Percentiles rank a stretch among this genome's conserved stretches.
These are phyloP conservation scores for Hanseniaspora vineae DNA, from an alignment of 805 yeast species.

Conservation along the genomic window DNA sequence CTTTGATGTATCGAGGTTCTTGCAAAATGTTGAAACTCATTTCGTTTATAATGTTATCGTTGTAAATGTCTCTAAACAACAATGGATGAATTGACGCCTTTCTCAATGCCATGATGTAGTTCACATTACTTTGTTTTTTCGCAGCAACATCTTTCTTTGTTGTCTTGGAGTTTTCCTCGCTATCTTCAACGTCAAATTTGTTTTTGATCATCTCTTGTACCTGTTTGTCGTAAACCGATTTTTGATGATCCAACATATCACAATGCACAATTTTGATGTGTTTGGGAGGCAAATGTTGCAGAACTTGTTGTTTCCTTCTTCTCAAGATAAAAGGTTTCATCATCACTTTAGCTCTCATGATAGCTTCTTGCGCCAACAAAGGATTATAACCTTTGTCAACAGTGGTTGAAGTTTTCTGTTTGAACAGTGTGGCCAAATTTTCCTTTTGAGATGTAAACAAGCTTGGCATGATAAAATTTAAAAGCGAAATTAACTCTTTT, in stretches of 20 bases:
- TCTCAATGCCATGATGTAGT: slow-evolving; percentile 76
- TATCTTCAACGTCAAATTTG: slow-evolving; percentile 12
- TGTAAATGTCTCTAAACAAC: slow-evolving; percentile 55
- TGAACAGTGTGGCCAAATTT: slow-evolving; percentile 70
- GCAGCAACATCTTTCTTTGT: slow-evolving; percentile 3
- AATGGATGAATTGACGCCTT: slow-evolving; percentile 92
- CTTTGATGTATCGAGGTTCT: slow-evolving; percentile 58
- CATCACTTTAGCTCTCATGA: slow-evolving; percentile 88
- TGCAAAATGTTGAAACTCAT: slow-evolving; percentile 75
- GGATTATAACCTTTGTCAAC: slow-evolving; percentile 53
- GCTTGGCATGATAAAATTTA: slow-evolving; percentile 82
- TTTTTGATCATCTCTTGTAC: slow-evolving; percentile 25
- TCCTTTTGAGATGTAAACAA: slow-evolving; percentile 72
- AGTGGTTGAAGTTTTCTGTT: slow-evolving; percentile 71
- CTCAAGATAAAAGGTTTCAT: slow-evolving; percentile 95
- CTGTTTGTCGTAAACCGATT: slow-evolving; percentile 39
- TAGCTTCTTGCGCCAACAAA: slow-evolving; percentile 79
- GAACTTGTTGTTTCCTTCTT: slow-evolving; percentile 83
- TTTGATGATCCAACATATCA: slow-evolving; percentile 43
- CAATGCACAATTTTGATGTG: slow-evolving; percentile 52
- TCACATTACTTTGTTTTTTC: slow-evolving; percentile 27
- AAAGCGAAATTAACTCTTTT: slow-evolving; percentile 75
- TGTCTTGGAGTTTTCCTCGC: slow-evolving; percentile 14
- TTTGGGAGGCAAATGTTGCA: slow-evolving; percentile 78
- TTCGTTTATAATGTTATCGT: slow-evolving; percentile 36